Base-by-base conservation (phyloP, 768 basidiomycete species). In the Trametes cubensis region DNA sequence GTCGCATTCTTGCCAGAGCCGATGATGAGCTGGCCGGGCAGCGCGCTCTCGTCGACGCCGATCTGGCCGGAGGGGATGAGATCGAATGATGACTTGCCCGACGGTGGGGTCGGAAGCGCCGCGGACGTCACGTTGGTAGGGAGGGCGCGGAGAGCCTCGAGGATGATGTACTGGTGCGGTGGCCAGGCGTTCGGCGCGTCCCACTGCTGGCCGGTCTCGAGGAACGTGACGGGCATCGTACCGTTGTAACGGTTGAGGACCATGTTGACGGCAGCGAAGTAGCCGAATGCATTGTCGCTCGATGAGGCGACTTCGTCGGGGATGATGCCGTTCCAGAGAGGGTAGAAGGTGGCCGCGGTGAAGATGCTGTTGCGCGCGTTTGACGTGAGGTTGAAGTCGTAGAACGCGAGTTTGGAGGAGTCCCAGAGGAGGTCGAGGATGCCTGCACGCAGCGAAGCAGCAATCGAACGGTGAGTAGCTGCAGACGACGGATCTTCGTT, bases 371-470 rank as follows among this genome's bases (percentile, higher is more conserved):
- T 87, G 55, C 89, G 85, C 15, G 82, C 70, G 52, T 87, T 85
- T 2, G 86, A 81, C 7, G 84, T 87, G 42, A 88, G 73, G 72
- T 94, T 92, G 76, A 90, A 97, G 74, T 96, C 95, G 69, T 95
- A 95, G 75, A 95, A 96, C 0, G 89, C 89, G n/a, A 93, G 78
- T 78, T 90, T 91, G 8, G 78, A 74, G 0, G 85, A 66, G 70
- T 96, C 90, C 94, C 95, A 97, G 74, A 85, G 79, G 10, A 97
- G 82, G 72, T 98, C 95, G 39, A 97, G 77, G 62, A 97, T 85
- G 0, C 87, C 94, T 21, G 75, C 79, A 60, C 84, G 83, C 45
- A 93, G 75, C 8, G 76, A 74, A 0, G 80, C 73, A 0, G 94
- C 92, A 3, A 81, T 79, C 23, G 78, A 67, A 18, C 73, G 77